Conservation (phyloP, 805 yeast species). For the Ogataea parapolymorpha region DNA sequence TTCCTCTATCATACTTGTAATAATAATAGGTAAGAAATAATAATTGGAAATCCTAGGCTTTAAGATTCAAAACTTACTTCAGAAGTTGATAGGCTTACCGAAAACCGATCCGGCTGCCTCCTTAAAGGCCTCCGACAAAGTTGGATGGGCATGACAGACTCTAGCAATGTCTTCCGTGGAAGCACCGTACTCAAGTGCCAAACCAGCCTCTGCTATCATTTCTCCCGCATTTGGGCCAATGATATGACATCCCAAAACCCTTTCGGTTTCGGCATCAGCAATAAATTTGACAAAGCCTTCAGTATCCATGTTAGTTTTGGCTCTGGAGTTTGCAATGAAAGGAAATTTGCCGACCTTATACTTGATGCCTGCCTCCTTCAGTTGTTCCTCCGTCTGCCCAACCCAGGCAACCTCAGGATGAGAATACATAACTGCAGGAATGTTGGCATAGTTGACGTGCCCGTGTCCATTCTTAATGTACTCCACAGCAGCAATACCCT, state of each 20-base stretch:
- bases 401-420: conserved; percentile 99
- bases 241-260: conserved; percentile 94
- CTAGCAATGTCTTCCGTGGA: conserved; percentile 96
- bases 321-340: conserved; percentile 98
- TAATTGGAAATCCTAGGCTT: neutral
- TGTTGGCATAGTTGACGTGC: conserved; percentile 96
- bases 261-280: conserved; percentile 96
- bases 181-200: conserved; percentile 98
- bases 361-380: conserved; percentile 86
- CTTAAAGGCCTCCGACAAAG: conserved; percentile 95
- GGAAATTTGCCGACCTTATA: conserved; percentile 98
- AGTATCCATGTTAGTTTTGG: conserved; percentile 95
- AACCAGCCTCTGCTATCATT: conserved; percentile 98
- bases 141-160: conserved; percentile 98
- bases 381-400: conserved; percentile 92
- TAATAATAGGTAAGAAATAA: neutral
- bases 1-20: neutral
- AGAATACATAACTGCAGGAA: conserved; percentile 98
- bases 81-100: conserved; percentile 87
- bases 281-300: conserved; percentile 96
- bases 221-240: conserved; percentile 99
- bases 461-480: conserved; percentile 91
- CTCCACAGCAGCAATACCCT: conserved; percentile 98
- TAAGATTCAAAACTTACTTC: conserved; percentile 19
- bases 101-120: conserved; percentile 95